These are phyloP conservation scores for Boletus eberwhitei DNA, from an alignment of 768 basidiomycete species.

Conservation along the genomic window DNA sequence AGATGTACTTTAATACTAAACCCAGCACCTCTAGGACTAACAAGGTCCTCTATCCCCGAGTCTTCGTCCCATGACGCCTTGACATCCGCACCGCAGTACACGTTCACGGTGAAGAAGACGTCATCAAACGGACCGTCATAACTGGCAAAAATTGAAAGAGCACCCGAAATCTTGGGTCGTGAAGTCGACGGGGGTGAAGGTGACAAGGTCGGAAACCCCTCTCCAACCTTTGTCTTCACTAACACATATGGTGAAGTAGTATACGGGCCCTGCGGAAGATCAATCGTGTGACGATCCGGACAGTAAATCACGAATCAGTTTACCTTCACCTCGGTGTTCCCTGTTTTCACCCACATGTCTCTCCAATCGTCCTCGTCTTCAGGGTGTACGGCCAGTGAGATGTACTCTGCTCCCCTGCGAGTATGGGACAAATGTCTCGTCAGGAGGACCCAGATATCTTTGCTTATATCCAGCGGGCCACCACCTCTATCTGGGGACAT, in stretches of 20 bases:
- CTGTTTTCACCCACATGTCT: conserved; percentile 22
- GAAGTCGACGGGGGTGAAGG: neutral
- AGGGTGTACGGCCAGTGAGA: conserved; percentile 47
- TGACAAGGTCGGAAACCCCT: conserved; percentile 24
- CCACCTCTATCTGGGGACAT: neutral
- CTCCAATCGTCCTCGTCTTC: conserved; percentile 42
- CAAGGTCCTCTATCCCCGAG: conserved; percentile 8
- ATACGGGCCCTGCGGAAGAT: conserved; percentile 36
- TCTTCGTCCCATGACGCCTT: conserved; percentile 47
- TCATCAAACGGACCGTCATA: conserved; percentile 65
- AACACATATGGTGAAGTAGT: conserved; percentile 48
- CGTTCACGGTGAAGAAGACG: conserved; percentile 66
- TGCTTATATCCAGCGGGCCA: conserved; percentile 9
- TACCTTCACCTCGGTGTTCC: conserved; percentile 41
- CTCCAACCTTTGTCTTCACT: conserved; percentile 15
- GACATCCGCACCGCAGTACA: conserved; percentile 39
- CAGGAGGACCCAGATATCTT: conserved; percentile 78
- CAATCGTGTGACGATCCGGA: neutral
- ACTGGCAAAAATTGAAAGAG: conserved; percentile 55
- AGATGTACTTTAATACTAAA: conserved; percentile 16
- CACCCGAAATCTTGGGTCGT: conserved; percentile 28
- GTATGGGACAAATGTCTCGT: conserved; percentile 70
- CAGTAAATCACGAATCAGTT: neutral
- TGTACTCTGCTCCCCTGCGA: conserved; percentile 60
- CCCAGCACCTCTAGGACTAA: neutral